A percentile compares a stretch with the other conserved stretches of the same genome.
Conservation (phyloP, 2,329 filamentous ascomycete species). For the Alternaria tenuissima region DNA sequence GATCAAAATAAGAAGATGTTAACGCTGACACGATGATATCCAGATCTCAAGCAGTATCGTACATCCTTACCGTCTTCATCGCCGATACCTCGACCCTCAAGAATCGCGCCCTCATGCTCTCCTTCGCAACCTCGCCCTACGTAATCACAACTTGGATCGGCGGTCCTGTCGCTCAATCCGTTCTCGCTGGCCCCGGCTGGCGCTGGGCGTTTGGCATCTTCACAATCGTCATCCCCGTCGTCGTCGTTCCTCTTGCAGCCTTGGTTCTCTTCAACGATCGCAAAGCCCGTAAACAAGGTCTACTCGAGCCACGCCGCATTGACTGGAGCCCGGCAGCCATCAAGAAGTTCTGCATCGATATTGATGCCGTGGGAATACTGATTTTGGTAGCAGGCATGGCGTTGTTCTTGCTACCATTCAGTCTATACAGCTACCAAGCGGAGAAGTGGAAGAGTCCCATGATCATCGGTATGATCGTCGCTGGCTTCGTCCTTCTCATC, state of each 20-base stretch:
- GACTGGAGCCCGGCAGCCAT: neutral
- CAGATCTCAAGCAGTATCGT: constrained; percentile 41
- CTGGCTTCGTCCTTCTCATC: constrained; percentile 42
- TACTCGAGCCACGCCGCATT: neutral
- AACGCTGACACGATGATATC: neutral
- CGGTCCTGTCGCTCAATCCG: constrained; percentile 63
- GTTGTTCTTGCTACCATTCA: constrained; percentile 74
- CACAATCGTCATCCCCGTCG: constrained; percentile 67
- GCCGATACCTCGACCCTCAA: constrained; percentile 71
- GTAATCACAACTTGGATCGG: constrained; percentile 71
- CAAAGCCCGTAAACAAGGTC: neutral
- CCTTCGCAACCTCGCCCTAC: constrained; percentile 69
- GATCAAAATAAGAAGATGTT: neutral
- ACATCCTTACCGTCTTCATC: constrained; percentile 69
- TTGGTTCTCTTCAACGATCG: constrained; percentile 62
- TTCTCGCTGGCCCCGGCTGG: constrained; percentile 65
- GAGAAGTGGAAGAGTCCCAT: constrained; percentile 41
- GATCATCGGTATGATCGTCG: constrained; percentile 51
- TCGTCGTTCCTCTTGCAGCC: constrained; percentile 67
- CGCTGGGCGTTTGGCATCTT: constrained; percentile 74
- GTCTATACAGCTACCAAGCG: constrained; percentile 53
- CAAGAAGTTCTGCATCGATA: neutral
- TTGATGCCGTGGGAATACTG: neutral
- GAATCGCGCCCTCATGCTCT: constrained; percentile 69
- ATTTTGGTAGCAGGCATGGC: constrained; percentile 62